Conservation (phyloP, 2,329 filamentous ascomycete species). For the Hypoxylon sp. region DNA sequence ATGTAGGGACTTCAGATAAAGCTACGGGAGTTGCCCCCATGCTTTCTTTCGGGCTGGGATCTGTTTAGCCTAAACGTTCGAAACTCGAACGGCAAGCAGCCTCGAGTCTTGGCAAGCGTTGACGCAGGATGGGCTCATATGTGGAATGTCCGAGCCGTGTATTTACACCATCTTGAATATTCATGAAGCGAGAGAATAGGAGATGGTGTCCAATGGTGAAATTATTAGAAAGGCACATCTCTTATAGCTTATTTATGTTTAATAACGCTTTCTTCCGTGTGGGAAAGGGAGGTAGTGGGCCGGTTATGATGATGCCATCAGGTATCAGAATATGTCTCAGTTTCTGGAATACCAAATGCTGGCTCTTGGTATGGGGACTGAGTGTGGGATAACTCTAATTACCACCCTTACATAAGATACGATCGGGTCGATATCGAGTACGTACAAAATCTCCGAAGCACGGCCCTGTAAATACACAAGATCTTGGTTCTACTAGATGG, state of each 20-base stretch:
- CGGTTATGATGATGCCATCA: constrained; percentile 33
- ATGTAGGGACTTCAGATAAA: constrained; percentile 30
- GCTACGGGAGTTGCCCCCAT: constrained; percentile 13
- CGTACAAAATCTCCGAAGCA: background rate
- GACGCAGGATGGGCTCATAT: constrained; percentile 12
- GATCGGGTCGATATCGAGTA: constrained; percentile 1
- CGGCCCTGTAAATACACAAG: background rate
- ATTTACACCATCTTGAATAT: background rate
- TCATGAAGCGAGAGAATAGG: background rate
- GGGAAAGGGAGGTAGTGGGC: constrained; percentile 7
- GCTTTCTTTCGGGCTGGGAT: constrained; percentile 11
- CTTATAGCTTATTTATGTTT: constrained; percentile 26
- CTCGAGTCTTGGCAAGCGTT: constrained; percentile 28
- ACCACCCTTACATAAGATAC: constrained; percentile 3
- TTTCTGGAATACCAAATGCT: constrained; percentile 31
- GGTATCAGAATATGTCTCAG: constrained; percentile 28
- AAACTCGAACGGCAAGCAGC: constrained; percentile 23
- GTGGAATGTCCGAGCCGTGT: constrained; percentile 11
- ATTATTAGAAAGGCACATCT: constrained; percentile 30
- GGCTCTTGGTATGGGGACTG: constrained; percentile 31
- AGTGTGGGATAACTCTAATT: constrained; percentile 34
- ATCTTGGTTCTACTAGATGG: constrained; percentile 15
- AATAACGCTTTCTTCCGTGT: constrained; percentile 28
- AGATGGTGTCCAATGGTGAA: background rate
- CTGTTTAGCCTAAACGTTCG: constrained; percentile 41